Conservation (phyloP, 768 basidiomycete species). For the Tephrocybe sp. region DNA sequence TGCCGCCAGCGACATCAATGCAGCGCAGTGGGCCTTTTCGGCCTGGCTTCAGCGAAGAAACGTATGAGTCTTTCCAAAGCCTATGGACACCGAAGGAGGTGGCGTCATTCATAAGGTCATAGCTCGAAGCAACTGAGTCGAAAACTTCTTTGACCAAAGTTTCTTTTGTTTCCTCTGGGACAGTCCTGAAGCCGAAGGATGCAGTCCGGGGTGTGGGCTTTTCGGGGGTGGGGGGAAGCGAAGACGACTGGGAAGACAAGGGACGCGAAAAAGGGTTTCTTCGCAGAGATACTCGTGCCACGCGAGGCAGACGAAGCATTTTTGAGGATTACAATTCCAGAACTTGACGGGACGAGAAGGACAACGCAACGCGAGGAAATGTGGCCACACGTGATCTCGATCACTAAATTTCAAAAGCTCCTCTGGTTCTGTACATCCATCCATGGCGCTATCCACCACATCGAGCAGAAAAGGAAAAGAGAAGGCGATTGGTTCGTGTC, state of each 20-base stretch:
- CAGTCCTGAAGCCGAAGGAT: conserved; percentile 92
- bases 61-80: conserved; percentile 94
- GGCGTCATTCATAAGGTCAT: conserved; percentile 99
- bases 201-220: conserved; percentile 44
- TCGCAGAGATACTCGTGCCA: conserved; percentile 5
- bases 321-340: not conserved
- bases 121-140: conserved; percentile 90
- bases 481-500: conserved; percentile 32
- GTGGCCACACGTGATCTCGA: conserved; percentile 13
- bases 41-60: conserved; percentile 73
- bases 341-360: not conserved
- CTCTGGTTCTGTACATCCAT: not conserved
- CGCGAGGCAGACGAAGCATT: conserved; percentile 14
- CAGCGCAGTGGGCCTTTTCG: conserved; percentile 72
- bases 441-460: conserved; percentile 16
- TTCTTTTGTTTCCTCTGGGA: conserved; percentile 87
- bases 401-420: conserved; percentile 3
- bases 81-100: conserved; percentile 95
- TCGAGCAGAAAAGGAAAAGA: conserved; percentile 46
- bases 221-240: conserved; percentile 5
- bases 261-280: conserved; percentile 2
- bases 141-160: conserved; percentile 90
- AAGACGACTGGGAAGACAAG: conserved; percentile 20
- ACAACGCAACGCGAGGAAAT: not conserved
- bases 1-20: conserved; percentile 96